phyloP scores from a whole-genome alignment of 2,329 filamentous ascomycete species.

The Cordyceps pruinosa region DNA sequence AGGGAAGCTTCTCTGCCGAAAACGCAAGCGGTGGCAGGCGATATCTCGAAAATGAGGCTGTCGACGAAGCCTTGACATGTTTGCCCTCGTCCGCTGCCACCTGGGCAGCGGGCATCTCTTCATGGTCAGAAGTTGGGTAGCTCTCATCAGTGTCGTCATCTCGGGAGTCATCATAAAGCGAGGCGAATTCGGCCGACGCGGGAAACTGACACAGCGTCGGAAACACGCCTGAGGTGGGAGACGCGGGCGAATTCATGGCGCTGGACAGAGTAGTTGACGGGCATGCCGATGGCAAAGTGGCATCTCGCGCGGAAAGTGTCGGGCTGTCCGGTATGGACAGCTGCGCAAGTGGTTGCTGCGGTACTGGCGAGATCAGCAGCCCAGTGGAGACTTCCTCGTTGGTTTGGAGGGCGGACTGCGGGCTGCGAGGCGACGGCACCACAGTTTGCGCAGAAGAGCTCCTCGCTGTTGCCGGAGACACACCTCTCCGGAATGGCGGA shows the following conservation, averaged over 20 bases:
- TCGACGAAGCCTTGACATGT: not conserved
- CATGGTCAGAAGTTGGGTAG: not conserved
- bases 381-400: not conserved
- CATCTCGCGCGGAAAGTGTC: not conserved
- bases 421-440: not conserved
- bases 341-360: not conserved
- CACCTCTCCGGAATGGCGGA: not conserved
- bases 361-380: not conserved
- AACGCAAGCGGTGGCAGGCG: not conserved
- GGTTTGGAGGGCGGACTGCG: not conserved
- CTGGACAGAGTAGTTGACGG: constrained; percentile 4
- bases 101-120: not conserved
- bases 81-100: not conserved
- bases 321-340: not conserved
- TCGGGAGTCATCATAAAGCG: not conserved
- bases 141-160: constrained; percentile 1
- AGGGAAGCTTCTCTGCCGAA: not conserved
- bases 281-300: not conserved
- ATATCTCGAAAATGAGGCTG: constrained; percentile 3
- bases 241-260: constrained; percentile 4
- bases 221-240: not conserved
- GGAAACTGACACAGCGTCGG: not conserved
- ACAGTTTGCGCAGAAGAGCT: constrained; percentile 5
- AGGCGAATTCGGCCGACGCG: not conserved
- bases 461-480: not conserved